Evolutionary conservation across 2,329 filamentous ascomycete species (phyloP).

Genomic region (Colletotrichum sp.): DNA sequence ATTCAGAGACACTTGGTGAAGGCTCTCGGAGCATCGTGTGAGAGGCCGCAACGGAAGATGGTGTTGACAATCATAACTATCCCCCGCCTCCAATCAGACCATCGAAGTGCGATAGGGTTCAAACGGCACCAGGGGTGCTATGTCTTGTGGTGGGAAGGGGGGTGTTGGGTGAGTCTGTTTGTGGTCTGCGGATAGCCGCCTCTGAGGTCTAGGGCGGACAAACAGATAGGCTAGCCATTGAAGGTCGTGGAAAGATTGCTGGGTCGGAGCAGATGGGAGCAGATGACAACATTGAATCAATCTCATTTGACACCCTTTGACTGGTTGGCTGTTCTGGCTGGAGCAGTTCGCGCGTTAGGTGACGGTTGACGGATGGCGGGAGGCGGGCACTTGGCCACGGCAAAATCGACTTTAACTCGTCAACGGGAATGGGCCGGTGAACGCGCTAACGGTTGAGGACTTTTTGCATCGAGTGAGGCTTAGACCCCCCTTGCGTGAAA

Average conservation of each 20-base stretch:
- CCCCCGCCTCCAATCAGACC: background rate
- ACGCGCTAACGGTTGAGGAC: constrained; percentile 9
- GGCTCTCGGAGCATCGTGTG: background rate
- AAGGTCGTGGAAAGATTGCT: background rate
- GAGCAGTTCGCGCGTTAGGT: constrained; percentile 4
- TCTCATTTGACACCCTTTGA: background rate
- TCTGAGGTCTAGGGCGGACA: background rate
- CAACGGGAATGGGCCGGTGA: background rate
- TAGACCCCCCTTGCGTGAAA: constrained; percentile 10
- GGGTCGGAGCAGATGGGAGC: background rate
- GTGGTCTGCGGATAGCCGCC: background rate
- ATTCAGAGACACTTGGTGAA: background rate
- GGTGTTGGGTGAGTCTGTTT: background rate
- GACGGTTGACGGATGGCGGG: constrained; percentile 1
- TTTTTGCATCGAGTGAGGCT: constrained; percentile 21
- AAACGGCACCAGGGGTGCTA: constrained; percentile 1
- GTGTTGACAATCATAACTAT: background rate
- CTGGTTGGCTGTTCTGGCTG: constrained; percentile 1
- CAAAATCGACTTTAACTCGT: constrained; percentile 9
- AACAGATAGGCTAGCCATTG: background rate
- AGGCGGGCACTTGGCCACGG: background rate
- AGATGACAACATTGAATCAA: background rate
- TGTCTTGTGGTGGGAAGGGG: background rate
- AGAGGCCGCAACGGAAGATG: background rate
- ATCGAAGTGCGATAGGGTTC: background rate